Base-by-base conservation (phyloP, 2,329 filamentous ascomycete species). In the Neonectria faginata region DNA sequence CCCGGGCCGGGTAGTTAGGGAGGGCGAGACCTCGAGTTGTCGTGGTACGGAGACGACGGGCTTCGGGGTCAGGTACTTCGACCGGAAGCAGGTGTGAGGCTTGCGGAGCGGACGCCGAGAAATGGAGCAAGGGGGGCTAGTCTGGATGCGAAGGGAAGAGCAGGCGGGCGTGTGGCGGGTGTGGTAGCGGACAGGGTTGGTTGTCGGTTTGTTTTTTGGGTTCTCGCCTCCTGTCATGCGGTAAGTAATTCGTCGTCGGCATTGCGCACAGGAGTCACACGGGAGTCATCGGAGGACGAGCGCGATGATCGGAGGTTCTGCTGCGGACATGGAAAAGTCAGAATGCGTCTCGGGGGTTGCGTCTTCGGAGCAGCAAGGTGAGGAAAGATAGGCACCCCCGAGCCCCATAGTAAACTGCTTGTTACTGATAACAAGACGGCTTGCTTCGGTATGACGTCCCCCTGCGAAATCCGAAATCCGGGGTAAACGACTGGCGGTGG, bases 1-100 rank as follows among this genome's bases (percentile, higher is more conserved):
- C 18, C 36, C 56, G 56, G 61, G 51, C 61, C 61, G 61, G 61
- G 56, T 50, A 39, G 29, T 29, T 9, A 29, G 16, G 31, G 16
- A 31, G 10, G 48, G 25, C 25, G 25, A 25, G n/a, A 42, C 16
- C n/a, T 51, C 29, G 5, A 51, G 27, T 20, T 33, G n/a, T 18
- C 27, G 39, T 42, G 7, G 5, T 33, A 33, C 48, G n/a, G 16
- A 29, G 9, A 33, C 20, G 22, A 45, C 14, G 44, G 7, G 7
- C 9, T 48, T 16, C 54, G 47, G 60, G 47, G 29, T 48, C 47
- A 39, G 25, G 25, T 25, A 47, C 48, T 53, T 31, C 11, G 25
- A 11, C 31, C 44, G 52, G 20, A 42, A 42, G 47, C 14, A 41
- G 47, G 51, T 31, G 58, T n/a, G 22, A 39, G 22, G 44, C 31